These are phyloP conservation scores for Dunaliella primolecta DNA, from an alignment of 139 green algal genomes.

Conservation along the genomic window DNA sequence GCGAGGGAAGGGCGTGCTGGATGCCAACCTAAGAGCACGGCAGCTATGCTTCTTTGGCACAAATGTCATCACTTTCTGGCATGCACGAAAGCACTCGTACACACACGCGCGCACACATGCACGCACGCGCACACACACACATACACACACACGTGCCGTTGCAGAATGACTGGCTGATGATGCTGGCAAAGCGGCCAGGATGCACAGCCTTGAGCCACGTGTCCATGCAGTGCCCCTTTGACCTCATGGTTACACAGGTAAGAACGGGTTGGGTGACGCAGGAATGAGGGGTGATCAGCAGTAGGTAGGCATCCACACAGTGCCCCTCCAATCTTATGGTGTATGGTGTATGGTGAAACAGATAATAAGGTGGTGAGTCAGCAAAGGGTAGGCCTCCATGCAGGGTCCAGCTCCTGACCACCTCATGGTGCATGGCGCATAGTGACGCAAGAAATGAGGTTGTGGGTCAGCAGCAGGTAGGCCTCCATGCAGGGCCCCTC, in stretches of 20 bases:
- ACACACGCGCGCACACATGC: not conserved
- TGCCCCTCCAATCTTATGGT: not conserved
- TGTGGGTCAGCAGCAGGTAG: not conserved
- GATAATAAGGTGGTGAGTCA: not conserved
- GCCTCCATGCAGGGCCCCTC: not conserved
- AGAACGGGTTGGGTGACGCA: not conserved
- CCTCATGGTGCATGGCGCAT: too few species aligned
- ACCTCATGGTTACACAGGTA: constrained; percentile 56
- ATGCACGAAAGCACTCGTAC: too few species aligned
- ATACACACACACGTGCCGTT: not conserved
- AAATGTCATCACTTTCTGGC: too few species aligned
- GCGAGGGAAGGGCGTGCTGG: too few species aligned
- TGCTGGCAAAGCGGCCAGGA: constrained; percentile 38
- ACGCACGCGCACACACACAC: not conserved
- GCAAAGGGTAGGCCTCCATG: not conserved
- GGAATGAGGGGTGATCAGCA: not conserved
- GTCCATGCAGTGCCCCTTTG: constrained; percentile 52
- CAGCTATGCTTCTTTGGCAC: too few species aligned
- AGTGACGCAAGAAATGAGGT: too few species aligned
- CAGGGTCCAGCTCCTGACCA: not conserved
- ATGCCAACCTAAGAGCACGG: too few species aligned
- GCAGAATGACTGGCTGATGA: constrained; percentile 45
- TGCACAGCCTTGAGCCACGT: constrained; percentile 37
- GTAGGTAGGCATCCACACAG: too few species aligned
- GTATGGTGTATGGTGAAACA: not conserved